Evolutionary conservation across 495 filamentous ascomycete genomes (phyloP).

Genomic region (Neurospora sublineolata): DNA sequence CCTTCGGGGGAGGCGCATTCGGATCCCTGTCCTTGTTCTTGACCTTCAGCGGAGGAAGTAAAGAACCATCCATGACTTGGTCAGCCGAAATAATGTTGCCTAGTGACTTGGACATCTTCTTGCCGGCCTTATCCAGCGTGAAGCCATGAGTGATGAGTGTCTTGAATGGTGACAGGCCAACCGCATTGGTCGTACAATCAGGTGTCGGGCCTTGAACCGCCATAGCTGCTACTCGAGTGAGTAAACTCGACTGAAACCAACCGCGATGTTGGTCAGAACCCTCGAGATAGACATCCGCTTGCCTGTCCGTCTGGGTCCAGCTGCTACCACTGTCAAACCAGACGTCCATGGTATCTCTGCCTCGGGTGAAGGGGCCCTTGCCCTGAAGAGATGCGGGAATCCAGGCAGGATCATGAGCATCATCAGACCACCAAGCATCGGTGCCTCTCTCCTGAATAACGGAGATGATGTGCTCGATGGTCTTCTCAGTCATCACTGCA

Average conservation of each 20-base stretch:
- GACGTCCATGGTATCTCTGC: conserved; percentile 97
- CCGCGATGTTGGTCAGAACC: conserved; percentile 92
- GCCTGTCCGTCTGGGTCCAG: conserved; percentile 57
- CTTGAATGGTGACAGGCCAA: conserved; percentile 54
- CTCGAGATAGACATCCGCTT: conserved; percentile 85
- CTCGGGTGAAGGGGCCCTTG: conserved; percentile 48
- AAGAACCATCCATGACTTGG: conserved; percentile 70
- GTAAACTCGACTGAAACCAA: conserved; percentile 98
- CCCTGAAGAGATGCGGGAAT: conserved; percentile 45
- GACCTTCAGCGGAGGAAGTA: conserved; percentile 37
- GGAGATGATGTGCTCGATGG: conserved; percentile 72
- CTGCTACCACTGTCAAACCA: conserved; percentile 98
- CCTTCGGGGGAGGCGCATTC: conserved; percentile 11
- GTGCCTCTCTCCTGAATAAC: conserved; percentile 66
- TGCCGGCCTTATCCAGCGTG: conserved; percentile 73
- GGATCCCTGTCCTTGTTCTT: conserved; percentile 23
- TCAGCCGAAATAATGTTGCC: conserved; percentile 79
- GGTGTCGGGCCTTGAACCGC: conserved; percentile 9
- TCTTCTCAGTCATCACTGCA: conserved; percentile 64
- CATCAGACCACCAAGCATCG: conserved; percentile 89
- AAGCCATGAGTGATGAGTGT: conserved; percentile 91
- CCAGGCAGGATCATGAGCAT: conserved; percentile 61
- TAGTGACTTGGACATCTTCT: conserved; percentile 97
- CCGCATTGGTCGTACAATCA: conserved; percentile 6
- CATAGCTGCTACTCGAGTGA: conserved; percentile 56